Percentiles rank a stretch among this genome's conserved stretches.
These are phyloP conservation scores for Picea abies DNA, from an alignment of 83 land plant species.

Conservation along the genomic window DNA sequence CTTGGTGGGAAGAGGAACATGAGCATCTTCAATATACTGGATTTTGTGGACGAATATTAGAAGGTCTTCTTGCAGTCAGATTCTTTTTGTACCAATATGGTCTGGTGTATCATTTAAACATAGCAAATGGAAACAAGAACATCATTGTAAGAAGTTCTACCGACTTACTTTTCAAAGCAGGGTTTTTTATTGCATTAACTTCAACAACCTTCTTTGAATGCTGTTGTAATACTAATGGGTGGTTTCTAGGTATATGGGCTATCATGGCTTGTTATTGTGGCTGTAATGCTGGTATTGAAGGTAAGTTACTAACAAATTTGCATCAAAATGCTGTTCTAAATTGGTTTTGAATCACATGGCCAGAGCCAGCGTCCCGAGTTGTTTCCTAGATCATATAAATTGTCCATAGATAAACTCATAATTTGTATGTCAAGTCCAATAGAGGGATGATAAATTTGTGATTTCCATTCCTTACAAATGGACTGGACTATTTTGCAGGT, in stretches of 20 bases:
- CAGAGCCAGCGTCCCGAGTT: not conserved
- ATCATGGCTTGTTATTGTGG: conserved; percentile 83
- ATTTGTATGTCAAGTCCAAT: not conserved
- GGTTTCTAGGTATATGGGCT: conserved; percentile 74
- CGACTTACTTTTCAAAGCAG: not conserved
- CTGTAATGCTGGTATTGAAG: conserved; percentile 63
- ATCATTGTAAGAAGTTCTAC: conserved; percentile 42
- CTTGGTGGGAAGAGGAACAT: conserved; percentile 97
- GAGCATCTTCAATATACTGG: conserved; percentile 82
- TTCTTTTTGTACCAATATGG: conserved; percentile 92
- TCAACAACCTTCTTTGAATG: not conserved
- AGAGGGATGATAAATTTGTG: not conserved
- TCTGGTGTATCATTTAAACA: conserved; percentile 79
- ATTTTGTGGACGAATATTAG: conserved; percentile 60
- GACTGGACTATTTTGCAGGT: conserved; percentile 42
- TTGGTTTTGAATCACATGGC: not conserved
- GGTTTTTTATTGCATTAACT: not conserved
- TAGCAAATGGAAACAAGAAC: conserved; percentile 41
- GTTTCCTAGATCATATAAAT: not conserved
- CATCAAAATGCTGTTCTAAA: not conserved
- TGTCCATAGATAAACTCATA: not conserved
- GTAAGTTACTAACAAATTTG: conserved; percentile 21
- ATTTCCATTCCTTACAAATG: not conserved
- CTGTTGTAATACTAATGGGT: not conserved
- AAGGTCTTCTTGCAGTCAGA: conserved; percentile 65